Percentiles rank a stretch among this genome's conserved stretches.
These are phyloP conservation scores for Curvularia eragrostidis DNA, from an alignment of 2,329 filamentous ascomycete genomes.

Conservation along the genomic window DNA sequence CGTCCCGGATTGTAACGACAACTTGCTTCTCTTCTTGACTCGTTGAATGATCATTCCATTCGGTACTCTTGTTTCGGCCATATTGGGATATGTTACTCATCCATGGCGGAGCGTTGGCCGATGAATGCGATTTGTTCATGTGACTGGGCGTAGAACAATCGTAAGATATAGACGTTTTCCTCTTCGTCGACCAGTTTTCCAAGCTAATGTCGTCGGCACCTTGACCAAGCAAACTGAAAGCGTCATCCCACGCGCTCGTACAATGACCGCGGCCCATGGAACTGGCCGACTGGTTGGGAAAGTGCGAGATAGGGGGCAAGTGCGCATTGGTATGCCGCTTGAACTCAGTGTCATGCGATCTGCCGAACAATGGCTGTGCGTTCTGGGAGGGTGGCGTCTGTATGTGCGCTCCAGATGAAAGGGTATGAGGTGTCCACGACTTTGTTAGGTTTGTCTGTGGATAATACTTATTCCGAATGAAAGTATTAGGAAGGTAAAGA, in stretches of 20 bases:
- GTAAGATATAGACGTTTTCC: slow-evolving; percentile 18
- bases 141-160: slow-evolving; percentile 31
- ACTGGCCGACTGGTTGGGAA: slow-evolving; percentile 18
- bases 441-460: slow-evolving; percentile 5
- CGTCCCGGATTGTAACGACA: slow-evolving; percentile 34
- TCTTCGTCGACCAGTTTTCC: slow-evolving; percentile 30
- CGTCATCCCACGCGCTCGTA: slow-evolving; percentile 25
- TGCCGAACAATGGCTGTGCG: slow-evolving; percentile 15
- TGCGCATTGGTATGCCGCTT: slow-evolving; percentile 26
- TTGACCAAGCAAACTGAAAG: slow-evolving; percentile 17
- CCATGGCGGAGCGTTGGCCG: slow-evolving; percentile 23
- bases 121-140: slow-evolving; percentile 16
- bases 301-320: slow-evolving; percentile 24
- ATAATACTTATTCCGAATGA: slow-evolving; percentile 6
- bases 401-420: slow-evolving; percentile 1
- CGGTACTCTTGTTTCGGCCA: slow-evolving; percentile 5
- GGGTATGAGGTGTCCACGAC: slow-evolving; percentile 10
- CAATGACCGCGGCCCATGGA: slow-evolving; percentile 9
- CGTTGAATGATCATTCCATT: slow-evolving; percentile 10
- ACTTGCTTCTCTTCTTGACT: slow-evolving; percentile 27
- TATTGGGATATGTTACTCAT: slow-evolving; percentile 3
- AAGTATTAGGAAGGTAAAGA: slow-evolving; percentile 31
- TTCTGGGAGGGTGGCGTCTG: slow-evolving; percentile 21
- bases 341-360: slow-evolving; percentile 24
- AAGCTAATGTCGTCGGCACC: slow-evolving; percentile 29